Conservation (phyloP, 2,329 filamentous ascomycete species). For the Colletotrichum sp. region DNA sequence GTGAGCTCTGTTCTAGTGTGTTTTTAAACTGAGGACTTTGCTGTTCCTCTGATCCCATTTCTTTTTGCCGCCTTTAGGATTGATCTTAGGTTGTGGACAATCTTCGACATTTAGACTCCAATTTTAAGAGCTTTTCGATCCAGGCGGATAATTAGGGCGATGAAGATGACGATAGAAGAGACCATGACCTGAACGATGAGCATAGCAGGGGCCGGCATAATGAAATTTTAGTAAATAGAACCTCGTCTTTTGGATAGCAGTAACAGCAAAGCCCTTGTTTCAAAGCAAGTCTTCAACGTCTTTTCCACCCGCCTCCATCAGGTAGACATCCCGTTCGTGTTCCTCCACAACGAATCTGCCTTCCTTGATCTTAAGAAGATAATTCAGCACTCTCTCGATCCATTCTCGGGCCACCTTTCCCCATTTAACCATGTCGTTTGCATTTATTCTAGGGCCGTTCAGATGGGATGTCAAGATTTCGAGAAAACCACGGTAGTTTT, state of each 20-base stretch:
- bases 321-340: background rate
- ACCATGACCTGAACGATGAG: background rate
- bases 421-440: background rate
- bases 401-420: background rate
- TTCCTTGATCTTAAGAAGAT: background rate
- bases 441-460: background rate
- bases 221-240: background rate
- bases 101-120: background rate
- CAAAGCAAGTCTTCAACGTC: background rate
- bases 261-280: background rate
- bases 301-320: background rate
- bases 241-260: background rate
- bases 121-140: background rate
- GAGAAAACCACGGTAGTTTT: background rate
- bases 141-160: background rate
- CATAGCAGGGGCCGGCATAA: background rate
- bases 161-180: background rate
- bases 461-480: background rate
- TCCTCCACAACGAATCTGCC: background rate
- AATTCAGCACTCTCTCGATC: background rate
- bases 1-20: background rate
- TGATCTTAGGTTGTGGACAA: background rate
- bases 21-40: background rate
- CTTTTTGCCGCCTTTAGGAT: background rate
- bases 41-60: background rate